phyloP scores from a whole-genome alignment of 352 stramenopile species.

The Thraustochytrium striatum region DNA sequence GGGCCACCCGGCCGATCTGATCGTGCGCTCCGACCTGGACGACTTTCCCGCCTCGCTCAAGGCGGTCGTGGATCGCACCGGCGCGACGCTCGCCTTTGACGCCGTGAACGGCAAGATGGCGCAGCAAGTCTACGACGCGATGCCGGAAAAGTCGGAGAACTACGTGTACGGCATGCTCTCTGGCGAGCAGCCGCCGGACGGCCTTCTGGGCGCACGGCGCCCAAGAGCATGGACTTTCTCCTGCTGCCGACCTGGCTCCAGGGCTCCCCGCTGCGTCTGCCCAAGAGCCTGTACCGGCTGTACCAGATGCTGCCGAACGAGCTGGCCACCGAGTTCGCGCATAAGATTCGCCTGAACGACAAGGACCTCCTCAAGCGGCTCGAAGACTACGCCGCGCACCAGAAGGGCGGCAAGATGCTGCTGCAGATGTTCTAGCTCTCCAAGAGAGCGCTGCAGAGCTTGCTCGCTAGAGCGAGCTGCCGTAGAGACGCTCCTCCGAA shows the following conservation, averaged over 20 bases:
- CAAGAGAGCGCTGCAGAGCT: too few relatives aligned
- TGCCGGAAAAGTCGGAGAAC: constrained; percentile 42
- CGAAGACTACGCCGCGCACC: background rate
- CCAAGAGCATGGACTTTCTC: background rate
- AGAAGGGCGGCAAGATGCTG: constrained; percentile 16
- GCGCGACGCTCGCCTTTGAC: constrained; percentile 51
- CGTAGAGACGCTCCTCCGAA: too few relatives aligned
- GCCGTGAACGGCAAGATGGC: constrained; percentile 39
- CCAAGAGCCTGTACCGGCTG: background rate
- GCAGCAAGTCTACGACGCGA: constrained; percentile 23
- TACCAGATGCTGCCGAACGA: background rate
- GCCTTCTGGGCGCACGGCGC: background rate
- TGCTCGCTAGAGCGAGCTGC: too few relatives aligned
- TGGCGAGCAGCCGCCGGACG: background rate
- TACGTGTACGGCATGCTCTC: constrained; percentile 48
- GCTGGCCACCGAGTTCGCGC: background rate
- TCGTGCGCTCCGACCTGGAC: constrained; percentile 47
- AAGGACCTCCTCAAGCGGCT: background rate
- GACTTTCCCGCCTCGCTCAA: constrained; percentile 38
- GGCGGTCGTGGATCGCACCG: constrained; percentile 12
- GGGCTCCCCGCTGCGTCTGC: background rate
- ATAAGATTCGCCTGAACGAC: background rate
- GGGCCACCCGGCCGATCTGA: constrained; percentile 37
- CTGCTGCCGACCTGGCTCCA: background rate
- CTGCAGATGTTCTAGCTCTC: too few relatives aligned